A percentile compares a stretch with the other conserved stretches of the same genome.
Conservation (phyloP, 1,284 basidiomycete species). For the Stereum hirsutum region DNA sequence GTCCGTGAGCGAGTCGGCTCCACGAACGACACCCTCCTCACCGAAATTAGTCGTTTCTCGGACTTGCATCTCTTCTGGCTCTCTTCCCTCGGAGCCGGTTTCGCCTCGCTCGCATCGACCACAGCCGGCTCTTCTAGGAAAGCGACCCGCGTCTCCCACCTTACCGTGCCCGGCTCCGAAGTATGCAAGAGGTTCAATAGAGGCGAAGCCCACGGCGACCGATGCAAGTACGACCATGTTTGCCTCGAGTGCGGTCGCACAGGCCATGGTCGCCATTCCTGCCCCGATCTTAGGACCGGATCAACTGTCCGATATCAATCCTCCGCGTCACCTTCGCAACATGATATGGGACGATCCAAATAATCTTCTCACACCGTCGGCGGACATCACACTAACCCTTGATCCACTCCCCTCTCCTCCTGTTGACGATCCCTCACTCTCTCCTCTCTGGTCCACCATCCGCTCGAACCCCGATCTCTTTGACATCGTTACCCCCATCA, state of each 20-base stretch:
- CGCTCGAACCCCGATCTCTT: conserved; percentile 18
- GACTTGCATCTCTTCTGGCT: background rate
- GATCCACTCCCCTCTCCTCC: background rate
- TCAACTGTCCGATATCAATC: background rate
- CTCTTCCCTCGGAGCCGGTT: background rate
- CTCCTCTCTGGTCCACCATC: background rate
- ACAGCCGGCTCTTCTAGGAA: background rate
- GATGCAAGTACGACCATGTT: background rate
- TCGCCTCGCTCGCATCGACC: background rate
- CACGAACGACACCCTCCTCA: too few species aligned
- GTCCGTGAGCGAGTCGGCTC: too few species aligned
- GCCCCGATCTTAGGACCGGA: background rate
- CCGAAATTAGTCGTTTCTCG: background rate
- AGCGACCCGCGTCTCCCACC: background rate
- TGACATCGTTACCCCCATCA: conserved; percentile 24
- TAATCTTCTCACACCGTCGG: background rate
- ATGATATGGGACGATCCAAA: background rate
- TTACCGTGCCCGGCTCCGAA: background rate
- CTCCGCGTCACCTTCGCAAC: background rate
- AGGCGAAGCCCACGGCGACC: background rate
- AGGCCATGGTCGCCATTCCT: background rate
- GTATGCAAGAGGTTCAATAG: too few species aligned
- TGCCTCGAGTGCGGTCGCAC: background rate
- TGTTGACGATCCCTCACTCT: background rate
- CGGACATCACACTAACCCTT: background rate